Conservation (phyloP, 1,284 basidiomycete species). For the Anthracocystis setariae region DNA sequence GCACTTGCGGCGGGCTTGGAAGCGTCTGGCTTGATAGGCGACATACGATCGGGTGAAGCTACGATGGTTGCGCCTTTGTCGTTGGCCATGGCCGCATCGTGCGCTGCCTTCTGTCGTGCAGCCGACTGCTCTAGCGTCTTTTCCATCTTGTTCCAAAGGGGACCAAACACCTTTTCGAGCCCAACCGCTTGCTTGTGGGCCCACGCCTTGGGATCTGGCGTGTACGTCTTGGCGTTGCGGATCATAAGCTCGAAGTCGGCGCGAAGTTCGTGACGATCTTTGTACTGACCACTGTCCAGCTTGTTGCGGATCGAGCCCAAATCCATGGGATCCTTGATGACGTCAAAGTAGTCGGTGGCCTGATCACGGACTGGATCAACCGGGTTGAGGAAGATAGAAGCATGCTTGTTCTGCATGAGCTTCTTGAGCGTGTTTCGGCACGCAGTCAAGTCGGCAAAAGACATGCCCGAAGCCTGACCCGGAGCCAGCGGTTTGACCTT, state of each 20-base stretch:
- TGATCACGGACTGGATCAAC: constrained; percentile 73
- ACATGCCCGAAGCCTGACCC: constrained; percentile 81
- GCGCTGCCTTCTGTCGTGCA: constrained; percentile 50
- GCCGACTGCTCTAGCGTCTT: constrained; percentile 67
- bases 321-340: constrained; percentile 95
- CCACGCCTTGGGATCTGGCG: constrained; percentile 75
- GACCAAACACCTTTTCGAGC: constrained; percentile 85
- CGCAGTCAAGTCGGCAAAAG: constrained; percentile 79
- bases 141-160: constrained; percentile 73
- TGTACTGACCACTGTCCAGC: constrained; percentile 82
- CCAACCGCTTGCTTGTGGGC: constrained; percentile 81
- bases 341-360: constrained; percentile 76
- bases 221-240: constrained; percentile 87
- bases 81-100: constrained; percentile 39
- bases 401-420: constrained; percentile 74
- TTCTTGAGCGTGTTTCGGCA: constrained; percentile 85
- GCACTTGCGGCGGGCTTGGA: neutral
- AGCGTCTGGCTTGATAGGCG: constrained; percentile 24
- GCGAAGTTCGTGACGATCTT: constrained; percentile 83
- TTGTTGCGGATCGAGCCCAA: constrained; percentile 88
- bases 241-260: constrained; percentile 89
- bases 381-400: constrained; percentile 81
- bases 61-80: constrained; percentile 14
- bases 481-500: constrained; percentile 66
- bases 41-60: constrained; percentile 24